Conservation (phyloP, 2,329 filamentous ascomycete species). For the Apiospora hydei region DNA sequence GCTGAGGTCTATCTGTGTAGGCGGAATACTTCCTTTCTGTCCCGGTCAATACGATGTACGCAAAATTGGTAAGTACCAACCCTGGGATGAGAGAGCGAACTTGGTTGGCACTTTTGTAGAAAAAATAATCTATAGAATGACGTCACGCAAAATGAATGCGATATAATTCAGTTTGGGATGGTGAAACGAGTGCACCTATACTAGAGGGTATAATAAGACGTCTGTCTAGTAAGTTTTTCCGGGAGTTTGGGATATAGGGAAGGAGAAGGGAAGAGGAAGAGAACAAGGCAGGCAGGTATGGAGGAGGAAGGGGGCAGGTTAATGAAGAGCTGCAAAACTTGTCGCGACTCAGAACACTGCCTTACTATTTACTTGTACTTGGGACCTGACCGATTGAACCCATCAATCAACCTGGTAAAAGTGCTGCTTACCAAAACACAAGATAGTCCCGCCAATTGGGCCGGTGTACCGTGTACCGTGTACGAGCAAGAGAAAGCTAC, state of each 20-base stretch:
- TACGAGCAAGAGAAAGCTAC: background rate
- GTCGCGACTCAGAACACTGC: slow-evolving; percentile 5
- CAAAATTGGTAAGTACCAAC: background rate
- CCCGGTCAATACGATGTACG: background rate
- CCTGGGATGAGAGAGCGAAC: background rate
- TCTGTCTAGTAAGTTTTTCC: background rate
- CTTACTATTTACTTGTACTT: background rate
- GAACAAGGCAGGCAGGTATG: background rate
- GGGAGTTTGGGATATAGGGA: background rate
- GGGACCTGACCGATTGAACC: background rate
- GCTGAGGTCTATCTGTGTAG: background rate
- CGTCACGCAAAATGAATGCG: background rate
- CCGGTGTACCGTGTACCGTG: too few relatives aligned
- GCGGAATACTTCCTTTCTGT: background rate
- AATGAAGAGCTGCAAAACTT: background rate
- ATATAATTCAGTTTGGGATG: background rate
- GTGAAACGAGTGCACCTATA: background rate
- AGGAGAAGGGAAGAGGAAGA: background rate
- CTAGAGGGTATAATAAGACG: background rate
- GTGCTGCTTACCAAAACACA: too few relatives aligned
- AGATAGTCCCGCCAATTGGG: background rate
- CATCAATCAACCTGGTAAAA: too few relatives aligned
- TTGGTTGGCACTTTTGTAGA: background rate
- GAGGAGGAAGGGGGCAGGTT: background rate
- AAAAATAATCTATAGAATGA: slow-evolving; percentile 6